Evolutionary conservation across 2,329 filamentous ascomycete genomes (phyloP).

Genomic region (Cytospora mali): DNA sequence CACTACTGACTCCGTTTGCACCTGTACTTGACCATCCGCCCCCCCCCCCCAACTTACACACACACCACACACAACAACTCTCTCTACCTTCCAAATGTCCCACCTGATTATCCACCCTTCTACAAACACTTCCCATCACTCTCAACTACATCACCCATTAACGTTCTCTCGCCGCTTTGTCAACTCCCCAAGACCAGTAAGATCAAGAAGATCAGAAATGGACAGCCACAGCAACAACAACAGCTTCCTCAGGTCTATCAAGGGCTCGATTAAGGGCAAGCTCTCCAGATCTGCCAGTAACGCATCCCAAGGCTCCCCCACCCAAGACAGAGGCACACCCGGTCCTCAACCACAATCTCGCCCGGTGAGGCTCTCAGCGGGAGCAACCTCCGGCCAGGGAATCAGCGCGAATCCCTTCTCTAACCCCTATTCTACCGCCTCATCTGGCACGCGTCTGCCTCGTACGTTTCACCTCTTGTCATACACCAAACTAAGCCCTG

Average conservation of each 20-base stretch:
- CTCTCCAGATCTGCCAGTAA: slow-evolving; percentile 35
- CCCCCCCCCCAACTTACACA: not conserved
- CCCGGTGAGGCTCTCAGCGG: slow-evolving; percentile 18
- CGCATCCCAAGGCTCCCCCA: slow-evolving; percentile 12
- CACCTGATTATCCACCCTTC: slow-evolving; percentile 21
- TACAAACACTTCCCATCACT: slow-evolving; percentile 19
- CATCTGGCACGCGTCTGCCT: slow-evolving; percentile 30
- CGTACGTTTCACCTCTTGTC: slow-evolving; percentile 25
- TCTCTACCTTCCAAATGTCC: slow-evolving; percentile 16
- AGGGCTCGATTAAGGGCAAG: slow-evolving; percentile 41
- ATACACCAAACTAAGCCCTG: too few species aligned
- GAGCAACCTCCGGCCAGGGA: slow-evolving; percentile 21
- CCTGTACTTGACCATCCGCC: too few species aligned
- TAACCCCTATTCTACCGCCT: slow-evolving; percentile 29
- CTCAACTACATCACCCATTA: not conserved
- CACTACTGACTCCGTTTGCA: not conserved
- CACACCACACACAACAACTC: not conserved
- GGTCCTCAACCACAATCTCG: slow-evolving; percentile 26
- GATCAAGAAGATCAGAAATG: slow-evolving; percentile 17
- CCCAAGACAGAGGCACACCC: slow-evolving; percentile 20
- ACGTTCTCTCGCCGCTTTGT: not conserved
- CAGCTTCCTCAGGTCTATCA: slow-evolving; percentile 35
- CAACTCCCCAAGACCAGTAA: slow-evolving; percentile 14
- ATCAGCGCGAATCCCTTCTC: slow-evolving; percentile 30
- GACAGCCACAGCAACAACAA: slow-evolving; percentile 13